Percentiles rank a stretch among this genome's conserved stretches.
phyloP scores from a whole-genome alignment of 1,284 basidiomycete species.

The Pascua guehoae region DNA sequence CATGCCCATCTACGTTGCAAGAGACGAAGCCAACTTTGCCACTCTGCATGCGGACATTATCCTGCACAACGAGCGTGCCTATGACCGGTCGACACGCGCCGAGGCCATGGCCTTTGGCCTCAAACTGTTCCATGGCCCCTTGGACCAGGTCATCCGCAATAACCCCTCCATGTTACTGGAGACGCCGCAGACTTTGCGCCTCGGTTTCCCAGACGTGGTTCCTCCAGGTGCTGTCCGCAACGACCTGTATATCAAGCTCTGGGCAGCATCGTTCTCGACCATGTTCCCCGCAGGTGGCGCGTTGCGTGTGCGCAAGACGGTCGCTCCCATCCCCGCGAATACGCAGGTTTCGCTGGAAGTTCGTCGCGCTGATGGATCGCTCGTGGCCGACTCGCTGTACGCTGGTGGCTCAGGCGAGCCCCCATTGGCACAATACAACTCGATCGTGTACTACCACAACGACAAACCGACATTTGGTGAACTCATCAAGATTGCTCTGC shows the following conservation, averaged over 20 bases:
- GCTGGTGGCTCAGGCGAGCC: constrained; percentile 83
- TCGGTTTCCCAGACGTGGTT: constrained; percentile 96
- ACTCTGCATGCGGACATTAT: constrained; percentile 95
- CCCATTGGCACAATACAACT: constrained; percentile 73
- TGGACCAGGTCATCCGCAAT: constrained; percentile 69
- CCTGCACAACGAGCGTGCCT: constrained; percentile 70
- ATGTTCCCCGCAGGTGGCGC: constrained; percentile 48
- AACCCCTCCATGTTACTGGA: constrained; percentile 83
- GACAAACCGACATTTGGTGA: constrained; percentile 88
- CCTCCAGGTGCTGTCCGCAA: constrained; percentile 90
- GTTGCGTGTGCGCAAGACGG: constrained; percentile 39
- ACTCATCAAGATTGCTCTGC: constrained; percentile 80
- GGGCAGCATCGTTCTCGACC: constrained; percentile 74
- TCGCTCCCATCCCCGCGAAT: constrained; percentile 52
- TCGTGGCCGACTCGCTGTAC: constrained; percentile 67
- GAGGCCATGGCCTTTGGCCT: constrained; percentile 84
- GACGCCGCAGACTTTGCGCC: constrained; percentile 72
- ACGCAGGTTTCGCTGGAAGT: constrained; percentile 89
- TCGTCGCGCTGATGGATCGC: constrained; percentile 66
- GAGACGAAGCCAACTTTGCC: constrained; percentile 80
- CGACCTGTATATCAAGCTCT: constrained; percentile 90
- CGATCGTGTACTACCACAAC: constrained; percentile 81
- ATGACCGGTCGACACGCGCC: constrained; percentile 77
- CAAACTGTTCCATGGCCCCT: constrained; percentile 81
- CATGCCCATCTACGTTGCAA: constrained; percentile 85